Base-by-base conservation (phyloP, 2,329 filamentous ascomycete genomes). In the Penicillium sp. region DNA sequence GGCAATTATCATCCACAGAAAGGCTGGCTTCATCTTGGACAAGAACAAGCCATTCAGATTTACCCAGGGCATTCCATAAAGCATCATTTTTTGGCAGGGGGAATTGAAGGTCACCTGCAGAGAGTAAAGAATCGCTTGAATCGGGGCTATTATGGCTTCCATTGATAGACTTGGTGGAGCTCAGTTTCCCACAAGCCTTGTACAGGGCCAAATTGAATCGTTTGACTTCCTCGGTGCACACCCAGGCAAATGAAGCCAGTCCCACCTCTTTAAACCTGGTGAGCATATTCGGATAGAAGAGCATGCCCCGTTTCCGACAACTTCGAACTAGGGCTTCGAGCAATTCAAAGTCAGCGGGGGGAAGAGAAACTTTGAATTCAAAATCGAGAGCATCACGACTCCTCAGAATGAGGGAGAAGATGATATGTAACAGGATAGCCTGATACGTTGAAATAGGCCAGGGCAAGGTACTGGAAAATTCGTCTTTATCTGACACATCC, bases 371-470 rank as follows among this genome's bases (percentile, higher is more conserved):
- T 13, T 53, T 60, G 3, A 67, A 28, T 18, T 62, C 56, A 2
- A 61, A 42, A 12, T 56, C 42, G 2, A 61, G 21, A 10, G 23
- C 6, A 21, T 38, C 31, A 1, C 38, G 31, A 23, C 51, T 26
- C 12, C 49, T 51, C 4, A 28, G 34, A 0, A 63, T 31, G 1
- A 65, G 18, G 23, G 66, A 52, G 45, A 69, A 66, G 13, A 71
- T 65, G 7, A 67, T 55, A 47, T 70, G 63, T 1, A 71, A 48
- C 15, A 71, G 45, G 24, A 70, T 66, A 13, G 65, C 64, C 55
- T 71, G 68, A 21, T 69, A 70, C 7, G 59, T 67, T 2, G 68
- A 49, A 8, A 70, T 60, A n/a, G 68, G 68, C 63, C 66, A 70
- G 18, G 42, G 39, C n/a, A 52, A 63, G 18, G 23, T 26, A 38